Conservation (phyloP, 176 grass and related monocot genomes). For the Ananas comosus region DNA sequence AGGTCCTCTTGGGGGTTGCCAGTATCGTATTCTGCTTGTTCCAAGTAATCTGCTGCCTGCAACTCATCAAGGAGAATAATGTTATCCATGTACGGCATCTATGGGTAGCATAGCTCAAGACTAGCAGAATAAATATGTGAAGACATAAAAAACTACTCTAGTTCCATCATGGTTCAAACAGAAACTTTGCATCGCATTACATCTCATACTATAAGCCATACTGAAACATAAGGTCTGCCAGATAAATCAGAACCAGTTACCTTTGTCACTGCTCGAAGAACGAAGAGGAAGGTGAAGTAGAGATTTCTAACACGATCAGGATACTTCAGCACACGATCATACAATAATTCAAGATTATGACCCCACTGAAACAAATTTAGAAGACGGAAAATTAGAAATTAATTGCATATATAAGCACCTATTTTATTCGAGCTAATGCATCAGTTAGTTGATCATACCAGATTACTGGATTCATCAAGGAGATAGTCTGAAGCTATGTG, state of each 20-base stretch:
- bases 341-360: conserved; percentile 66
- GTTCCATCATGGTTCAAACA: no score
- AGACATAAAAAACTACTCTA: no score
- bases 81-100: background rate
- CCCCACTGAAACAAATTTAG: conserved; percentile 58
- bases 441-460: conserved; percentile 29
- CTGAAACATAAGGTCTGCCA: background rate
- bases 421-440: background rate
- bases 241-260: conserved; percentile 28
- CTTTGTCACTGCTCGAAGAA: conserved; percentile 95
- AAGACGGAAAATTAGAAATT: conserved; percentile 12
- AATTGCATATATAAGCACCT: background rate
- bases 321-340: conserved; percentile 76
- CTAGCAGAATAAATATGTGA: background rate
- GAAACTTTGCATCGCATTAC: no score
- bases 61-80: conserved; percentile 13
- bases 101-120: background rate
- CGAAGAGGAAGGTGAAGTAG: conserved; percentile 88
- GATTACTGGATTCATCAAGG: conserved; percentile 43
- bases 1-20: conserved; percentile 65
- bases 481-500: conserved; percentile 97
- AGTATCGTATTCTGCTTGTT: conserved; percentile 85
- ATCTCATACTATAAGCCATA: no score
- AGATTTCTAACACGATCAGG: conserved; percentile 78
- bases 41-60: conserved; percentile 90